Conservation (phyloP, 805 yeast species). For the Wickerhamiella vanderwaltii region DNA sequence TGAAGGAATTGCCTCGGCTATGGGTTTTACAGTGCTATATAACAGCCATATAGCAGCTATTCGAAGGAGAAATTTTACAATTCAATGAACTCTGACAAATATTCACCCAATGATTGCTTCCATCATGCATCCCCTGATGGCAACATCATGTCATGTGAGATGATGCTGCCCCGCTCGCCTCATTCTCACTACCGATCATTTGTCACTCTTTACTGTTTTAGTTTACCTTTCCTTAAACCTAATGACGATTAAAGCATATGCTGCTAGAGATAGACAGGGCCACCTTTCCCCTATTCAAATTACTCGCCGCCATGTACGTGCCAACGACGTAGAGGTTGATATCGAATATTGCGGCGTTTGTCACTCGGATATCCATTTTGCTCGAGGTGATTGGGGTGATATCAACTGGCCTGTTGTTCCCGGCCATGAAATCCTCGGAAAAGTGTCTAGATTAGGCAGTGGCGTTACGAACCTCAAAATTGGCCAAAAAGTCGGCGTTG, state of each 20-base stretch:
- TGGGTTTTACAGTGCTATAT: too few relatives aligned
- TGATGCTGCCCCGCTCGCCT: too few relatives aligned
- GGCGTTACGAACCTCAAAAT: slow-evolving; percentile 38
- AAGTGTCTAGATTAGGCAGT: slow-evolving; percentile 39
- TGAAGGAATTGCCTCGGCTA: too few relatives aligned
- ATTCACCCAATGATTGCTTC: too few relatives aligned
- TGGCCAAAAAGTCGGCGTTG: slow-evolving; percentile 73
- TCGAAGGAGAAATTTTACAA: too few relatives aligned
- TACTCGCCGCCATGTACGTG: slow-evolving; percentile 16
- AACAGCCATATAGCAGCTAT: too few relatives aligned
- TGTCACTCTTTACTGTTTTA: too few relatives aligned
- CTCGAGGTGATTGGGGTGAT: slow-evolving; percentile 41
- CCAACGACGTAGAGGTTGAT: slow-evolving; percentile 27
- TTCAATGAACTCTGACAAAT: too few relatives aligned
- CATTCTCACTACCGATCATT: too few relatives aligned
- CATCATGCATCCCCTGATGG: too few relatives aligned
- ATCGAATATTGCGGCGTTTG: slow-evolving; percentile 33
- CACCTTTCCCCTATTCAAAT: slow-evolving; percentile 12
- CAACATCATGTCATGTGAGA: too few relatives aligned
- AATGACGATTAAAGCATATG: slow-evolving; percentile 11
- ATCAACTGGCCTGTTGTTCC: slow-evolving; percentile 31
- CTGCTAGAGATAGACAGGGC: slow-evolving; percentile 7
- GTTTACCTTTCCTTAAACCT: too few relatives aligned
- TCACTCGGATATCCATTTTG: slow-evolving; percentile 46
- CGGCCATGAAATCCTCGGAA: slow-evolving; percentile 38